Evolutionary conservation across 2,329 filamentous ascomycete genomes (phyloP).

Genomic region (Trichoderma guizhouense): DNA sequence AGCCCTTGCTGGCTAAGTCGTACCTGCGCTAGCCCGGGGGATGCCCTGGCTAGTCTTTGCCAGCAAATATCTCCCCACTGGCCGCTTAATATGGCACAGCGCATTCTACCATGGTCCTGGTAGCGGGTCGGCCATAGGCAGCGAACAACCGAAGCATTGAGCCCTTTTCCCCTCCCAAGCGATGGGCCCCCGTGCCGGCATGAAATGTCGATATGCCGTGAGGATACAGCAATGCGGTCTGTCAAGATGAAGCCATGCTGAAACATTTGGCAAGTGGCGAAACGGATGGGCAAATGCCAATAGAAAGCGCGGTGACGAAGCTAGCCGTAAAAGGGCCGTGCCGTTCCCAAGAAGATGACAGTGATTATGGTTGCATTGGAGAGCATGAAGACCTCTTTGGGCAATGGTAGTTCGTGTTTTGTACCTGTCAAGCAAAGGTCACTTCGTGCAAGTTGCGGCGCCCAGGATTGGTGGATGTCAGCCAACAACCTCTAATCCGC

Average conservation of each 20-base stretch:
- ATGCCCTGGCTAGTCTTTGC: conserved; percentile 9
- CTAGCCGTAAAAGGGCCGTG: not conserved
- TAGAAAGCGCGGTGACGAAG: not conserved
- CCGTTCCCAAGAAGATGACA: not conserved
- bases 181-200: not conserved
- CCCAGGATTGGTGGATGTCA: not conserved
- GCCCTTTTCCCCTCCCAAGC: not conserved
- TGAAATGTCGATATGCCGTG: not conserved
- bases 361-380: not conserved
- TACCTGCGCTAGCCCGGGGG: conserved; percentile 22
- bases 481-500: not conserved
- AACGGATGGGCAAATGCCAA: not conserved
- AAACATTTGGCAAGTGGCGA: conserved; percentile 1
- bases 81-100: conserved; percentile 7
- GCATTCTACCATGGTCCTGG: conserved; percentile 12
- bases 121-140: conserved; percentile 16
- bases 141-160: conserved; percentile 15
- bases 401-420: not conserved
- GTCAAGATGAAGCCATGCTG: conserved; percentile 6
- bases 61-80: conserved; percentile 1
- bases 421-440: not conserved
- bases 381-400: not conserved
- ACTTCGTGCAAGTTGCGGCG: not conserved
- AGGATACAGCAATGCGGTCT: not conserved
- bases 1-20: conserved; percentile 11